phyloP scores from a whole-genome alignment of 805 yeast species.

The Kodamaea hsintzibuensis region DNA sequence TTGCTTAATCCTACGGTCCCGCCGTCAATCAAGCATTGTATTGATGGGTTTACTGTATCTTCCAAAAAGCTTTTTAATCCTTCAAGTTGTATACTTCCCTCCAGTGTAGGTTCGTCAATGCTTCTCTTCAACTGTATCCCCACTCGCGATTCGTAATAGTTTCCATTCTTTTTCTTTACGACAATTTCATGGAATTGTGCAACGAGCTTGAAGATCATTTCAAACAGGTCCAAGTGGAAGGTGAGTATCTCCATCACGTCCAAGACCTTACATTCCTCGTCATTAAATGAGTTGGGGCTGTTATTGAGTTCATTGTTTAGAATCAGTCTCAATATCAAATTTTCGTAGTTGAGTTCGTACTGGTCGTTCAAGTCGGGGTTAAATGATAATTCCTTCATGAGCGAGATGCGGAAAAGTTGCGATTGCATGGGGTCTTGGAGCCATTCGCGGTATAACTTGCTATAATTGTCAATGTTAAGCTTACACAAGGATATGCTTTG shows the following conservation, averaged over 20 bases:
- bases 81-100: background rate
- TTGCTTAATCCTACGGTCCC: slow-evolving; percentile 13
- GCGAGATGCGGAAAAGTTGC: slow-evolving; percentile 7
- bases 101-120: background rate
- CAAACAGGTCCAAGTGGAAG: slow-evolving; percentile 16
- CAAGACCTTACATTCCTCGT: slow-evolving; percentile 16
- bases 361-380: slow-evolving; percentile 13
- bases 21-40: slow-evolving; percentile 1
- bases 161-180: background rate
- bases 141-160: background rate
- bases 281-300: slow-evolving; percentile 17
- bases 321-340: slow-evolving; percentile 16
- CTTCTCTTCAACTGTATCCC: background rate
- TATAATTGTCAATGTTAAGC: slow-evolving; percentile 3
- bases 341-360: slow-evolving; percentile 16
- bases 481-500: slow-evolving; percentile 3
- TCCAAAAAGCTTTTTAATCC: slow-evolving; percentile 1
- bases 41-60: slow-evolving; percentile 1
- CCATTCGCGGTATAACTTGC: slow-evolving; percentile 5
- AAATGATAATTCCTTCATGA: slow-evolving; percentile 12
- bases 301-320: slow-evolving; percentile 14
- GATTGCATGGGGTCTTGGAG: background rate
- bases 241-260: slow-evolving; percentile 19
- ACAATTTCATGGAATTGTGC: slow-evolving; percentile 5
- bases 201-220: slow-evolving; percentile 4